Evolutionary conservation across 2,329 filamentous ascomycete species (phyloP), one percentile per base, ranked within the genome.

Genomic region (Beauveria australis): DNA sequence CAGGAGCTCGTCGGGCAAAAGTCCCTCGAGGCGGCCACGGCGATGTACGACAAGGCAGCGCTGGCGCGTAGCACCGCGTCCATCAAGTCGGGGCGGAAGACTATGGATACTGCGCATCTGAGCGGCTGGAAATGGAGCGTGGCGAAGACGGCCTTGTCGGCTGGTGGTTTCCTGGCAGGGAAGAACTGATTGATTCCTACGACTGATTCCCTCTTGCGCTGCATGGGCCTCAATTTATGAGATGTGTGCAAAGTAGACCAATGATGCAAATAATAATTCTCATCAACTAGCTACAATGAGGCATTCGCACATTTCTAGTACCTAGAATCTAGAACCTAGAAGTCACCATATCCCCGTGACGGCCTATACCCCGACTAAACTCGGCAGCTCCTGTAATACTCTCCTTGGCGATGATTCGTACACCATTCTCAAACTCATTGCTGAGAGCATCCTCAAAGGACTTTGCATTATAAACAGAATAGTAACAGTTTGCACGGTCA

Each of bases 401-500:
- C 67, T 82, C 79, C 14, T 63, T 65, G 18, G 64, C 62, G 16
- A 82, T 66, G 1, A 79, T 75, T 44, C 69, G 68, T 2, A 73
- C 63, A 0, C 78, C 79, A 43, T 75, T 66, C 5, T 76, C 71
- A 65, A 75, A 81, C 64, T 83, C 81, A 63, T 72, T 72, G 43
- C 66, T 67, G 68, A 83, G 60, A 1, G 80, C 81, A 66, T 83
- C 79, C 51, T 79, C 73, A 19, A 83, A 78, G 2, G 75, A 78
- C 0, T 62, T 65, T 1, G 81, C 79, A 14, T 77, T 67, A 63
- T 79, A 84, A 0, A 75, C 74, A n/a, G 77, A 73, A 67, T 83
- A 78, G 62, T 83, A 83, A 47, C 74, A 76, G 16, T 72, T 78
- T 3, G 65, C 66, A 4, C 81, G 72, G 66, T 84, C 81, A 3